Evolutionary conservation across 345 rosid species (phyloP).

Genomic region (Citrus reticulata): DNA sequence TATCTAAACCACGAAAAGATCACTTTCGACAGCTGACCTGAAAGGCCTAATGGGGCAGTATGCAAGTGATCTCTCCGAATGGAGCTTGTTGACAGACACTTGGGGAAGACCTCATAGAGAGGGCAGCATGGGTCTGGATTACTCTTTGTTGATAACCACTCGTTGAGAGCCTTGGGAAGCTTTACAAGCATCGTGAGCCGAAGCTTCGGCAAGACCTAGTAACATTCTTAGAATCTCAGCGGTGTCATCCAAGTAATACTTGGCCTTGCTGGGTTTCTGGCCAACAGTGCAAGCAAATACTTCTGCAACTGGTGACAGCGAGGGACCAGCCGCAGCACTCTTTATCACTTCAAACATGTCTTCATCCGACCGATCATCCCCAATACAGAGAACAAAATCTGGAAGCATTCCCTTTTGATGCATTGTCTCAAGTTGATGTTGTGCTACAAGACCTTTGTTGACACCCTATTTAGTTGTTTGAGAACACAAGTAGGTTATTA

Average conservation of each 20-base stretch:
- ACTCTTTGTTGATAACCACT: conserved; percentile 7
- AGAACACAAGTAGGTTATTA: background rate
- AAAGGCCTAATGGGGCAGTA: background rate
- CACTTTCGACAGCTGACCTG: background rate
- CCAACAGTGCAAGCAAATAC: conserved; percentile 93
- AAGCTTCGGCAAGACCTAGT: conserved; percentile 52
- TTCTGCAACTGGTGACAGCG: conserved; percentile 79
- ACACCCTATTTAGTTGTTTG: conserved; percentile 53
- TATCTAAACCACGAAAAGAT: background rate
- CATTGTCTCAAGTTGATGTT: conserved; percentile 60
- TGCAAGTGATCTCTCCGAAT: background rate
- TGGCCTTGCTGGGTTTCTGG: conserved; percentile 91
- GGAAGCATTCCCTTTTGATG: conserved; percentile 56
- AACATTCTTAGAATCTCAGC: conserved; percentile 73
- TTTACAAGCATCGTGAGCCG: conserved; percentile 28
- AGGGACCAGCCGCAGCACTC: conserved; percentile 50
- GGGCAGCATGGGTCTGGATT: background rate
- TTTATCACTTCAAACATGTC: conserved; percentile 94
- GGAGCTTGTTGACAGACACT: background rate
- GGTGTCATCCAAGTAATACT: conserved; percentile 86
- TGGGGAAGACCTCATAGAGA: background rate
- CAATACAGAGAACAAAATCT: conserved; percentile 86
- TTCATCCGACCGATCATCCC: conserved; percentile 92
- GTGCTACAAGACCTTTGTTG: conserved; percentile 83
- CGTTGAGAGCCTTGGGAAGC: conserved; percentile 3